Conservation (phyloP, 1,284 basidiomycete species). For the Pseudomicrostroma phylloplanum region DNA sequence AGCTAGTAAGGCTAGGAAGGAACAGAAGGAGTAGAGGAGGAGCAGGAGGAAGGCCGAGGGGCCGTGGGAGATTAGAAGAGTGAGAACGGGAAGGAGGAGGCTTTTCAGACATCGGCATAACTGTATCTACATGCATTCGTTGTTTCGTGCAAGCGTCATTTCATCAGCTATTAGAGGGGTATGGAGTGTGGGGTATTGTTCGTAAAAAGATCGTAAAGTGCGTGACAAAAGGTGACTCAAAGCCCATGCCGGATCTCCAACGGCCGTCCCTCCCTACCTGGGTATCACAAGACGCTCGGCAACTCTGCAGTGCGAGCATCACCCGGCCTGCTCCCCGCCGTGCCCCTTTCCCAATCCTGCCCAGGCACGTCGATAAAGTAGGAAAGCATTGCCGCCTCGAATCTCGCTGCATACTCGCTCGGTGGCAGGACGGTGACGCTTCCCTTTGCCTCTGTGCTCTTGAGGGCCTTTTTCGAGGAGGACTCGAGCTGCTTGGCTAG, state of each 20-base stretch:
- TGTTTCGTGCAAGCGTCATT: background rate
- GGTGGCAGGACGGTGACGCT: constrained; percentile 38
- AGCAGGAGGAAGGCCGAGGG: background rate
- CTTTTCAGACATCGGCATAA: background rate
- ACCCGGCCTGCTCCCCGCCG: background rate
- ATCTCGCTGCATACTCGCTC: constrained; percentile 35
- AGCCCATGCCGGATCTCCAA: too few species aligned
- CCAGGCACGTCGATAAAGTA: constrained; percentile 34
- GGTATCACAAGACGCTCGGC: too few species aligned
- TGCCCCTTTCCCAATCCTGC: background rate
- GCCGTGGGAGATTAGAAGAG: background rate
- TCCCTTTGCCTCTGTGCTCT: constrained; percentile 11
- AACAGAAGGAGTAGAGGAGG: background rate
- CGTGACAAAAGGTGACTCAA: background rate
- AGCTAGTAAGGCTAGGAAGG: background rate
- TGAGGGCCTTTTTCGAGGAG: constrained; percentile 39
- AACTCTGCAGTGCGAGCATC: too few species aligned
- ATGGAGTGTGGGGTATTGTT: background rate
- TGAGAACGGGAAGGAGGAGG: too few species aligned
- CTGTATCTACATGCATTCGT: background rate
- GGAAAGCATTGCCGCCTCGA: constrained; percentile 27
- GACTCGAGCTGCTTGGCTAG: constrained; percentile 40
- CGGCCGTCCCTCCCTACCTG: too few species aligned
- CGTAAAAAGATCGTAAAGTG: background rate
- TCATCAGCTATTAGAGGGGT: background rate